Percentiles rank a stretch among this genome's conserved stretches.
These are phyloP conservation scores for Sclerotinia trifoliorum DNA, from an alignment of 2,329 filamentous ascomycete species.

Conservation along the genomic window DNA sequence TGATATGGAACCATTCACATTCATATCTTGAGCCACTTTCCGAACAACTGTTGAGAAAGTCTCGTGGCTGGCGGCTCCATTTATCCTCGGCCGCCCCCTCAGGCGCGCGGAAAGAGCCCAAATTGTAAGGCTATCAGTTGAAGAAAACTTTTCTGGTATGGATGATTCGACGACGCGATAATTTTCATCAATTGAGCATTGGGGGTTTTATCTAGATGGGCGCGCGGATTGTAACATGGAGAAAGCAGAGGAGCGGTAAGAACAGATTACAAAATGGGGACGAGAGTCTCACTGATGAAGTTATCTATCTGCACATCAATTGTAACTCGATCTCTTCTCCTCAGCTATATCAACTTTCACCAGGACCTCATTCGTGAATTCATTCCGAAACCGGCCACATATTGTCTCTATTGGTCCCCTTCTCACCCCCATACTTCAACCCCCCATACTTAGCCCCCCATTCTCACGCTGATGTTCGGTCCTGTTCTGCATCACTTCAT, in stretches of 20 bases:
- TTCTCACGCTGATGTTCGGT: slow-evolving; percentile 3
- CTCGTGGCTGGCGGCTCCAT: slow-evolving; percentile 33
- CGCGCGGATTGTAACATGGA: slow-evolving; percentile 11
- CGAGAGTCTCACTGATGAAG: not conserved
- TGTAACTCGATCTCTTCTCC: not conserved
- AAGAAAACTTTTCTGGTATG: slow-evolving; percentile 14
- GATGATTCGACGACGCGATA: slow-evolving; percentile 16
- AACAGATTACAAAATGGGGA: slow-evolving; percentile 15
- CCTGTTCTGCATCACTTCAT: not conserved
- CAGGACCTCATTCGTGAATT: not conserved
- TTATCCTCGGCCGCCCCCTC: slow-evolving; percentile 14
- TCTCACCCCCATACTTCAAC: not conserved
- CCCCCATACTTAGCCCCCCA: slow-evolving; percentile 15
- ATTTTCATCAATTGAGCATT: not conserved
- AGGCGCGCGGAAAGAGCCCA: slow-evolving; percentile 34
- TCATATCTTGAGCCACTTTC: slow-evolving; percentile 32
- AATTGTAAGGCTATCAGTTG: slow-evolving; percentile 23
- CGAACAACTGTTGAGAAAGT: slow-evolving; percentile 26
- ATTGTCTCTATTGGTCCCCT: not conserved
- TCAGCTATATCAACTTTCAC: slow-evolving; percentile 11
- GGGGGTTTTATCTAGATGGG: not conserved
- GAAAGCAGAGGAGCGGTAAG: not conserved
- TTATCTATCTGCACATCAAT: not conserved
- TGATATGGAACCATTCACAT: slow-evolving; percentile 33
- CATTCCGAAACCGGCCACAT: not conserved